These are phyloP conservation scores for Saccharomycopsis sp. DNA, from an alignment of 805 yeast genomes.

Conservation along the genomic window DNA sequence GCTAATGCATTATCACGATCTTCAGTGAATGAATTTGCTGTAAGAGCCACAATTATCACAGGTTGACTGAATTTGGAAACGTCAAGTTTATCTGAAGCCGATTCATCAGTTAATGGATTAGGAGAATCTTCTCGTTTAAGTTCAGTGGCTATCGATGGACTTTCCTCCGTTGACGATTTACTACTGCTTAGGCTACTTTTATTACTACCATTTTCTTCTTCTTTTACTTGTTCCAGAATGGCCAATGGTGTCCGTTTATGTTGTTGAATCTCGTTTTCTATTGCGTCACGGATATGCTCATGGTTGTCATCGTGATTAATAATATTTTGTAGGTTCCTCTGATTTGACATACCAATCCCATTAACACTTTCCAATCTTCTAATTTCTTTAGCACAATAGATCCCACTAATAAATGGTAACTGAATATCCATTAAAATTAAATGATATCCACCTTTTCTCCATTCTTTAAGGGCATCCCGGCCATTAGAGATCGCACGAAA, in stretches of 20 bases:
- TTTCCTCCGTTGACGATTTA: not conserved
- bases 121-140: constrained; percentile 22
- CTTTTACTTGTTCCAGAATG: too few species aligned
- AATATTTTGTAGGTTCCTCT: constrained; percentile 4
- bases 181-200: not conserved
- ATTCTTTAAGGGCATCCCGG: constrained; percentile 86
- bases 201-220: not conserved
- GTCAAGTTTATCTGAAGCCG: constrained; percentile 47
- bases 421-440: constrained; percentile 96
- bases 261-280: too few species aligned
- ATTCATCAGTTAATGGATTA: constrained; percentile 23
- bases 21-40: constrained; percentile 81
- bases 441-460: constrained; percentile 94
- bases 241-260: too few species aligned
- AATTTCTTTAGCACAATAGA: constrained; percentile 90
- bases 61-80: constrained; percentile 72
- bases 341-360: constrained; percentile 48
- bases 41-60: constrained; percentile 94
- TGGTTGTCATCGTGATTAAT: not conserved
- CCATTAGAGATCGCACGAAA: constrained; percentile 90
- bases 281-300: not conserved
- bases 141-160: constrained; percentile 28
- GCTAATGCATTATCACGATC: constrained; percentile 88
- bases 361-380: constrained; percentile 76
- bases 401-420: constrained; percentile 91